These are phyloP conservation scores for Tuber indicum DNA, from an alignment of 495 filamentous ascomycete genomes.

Conservation along the genomic window DNA sequence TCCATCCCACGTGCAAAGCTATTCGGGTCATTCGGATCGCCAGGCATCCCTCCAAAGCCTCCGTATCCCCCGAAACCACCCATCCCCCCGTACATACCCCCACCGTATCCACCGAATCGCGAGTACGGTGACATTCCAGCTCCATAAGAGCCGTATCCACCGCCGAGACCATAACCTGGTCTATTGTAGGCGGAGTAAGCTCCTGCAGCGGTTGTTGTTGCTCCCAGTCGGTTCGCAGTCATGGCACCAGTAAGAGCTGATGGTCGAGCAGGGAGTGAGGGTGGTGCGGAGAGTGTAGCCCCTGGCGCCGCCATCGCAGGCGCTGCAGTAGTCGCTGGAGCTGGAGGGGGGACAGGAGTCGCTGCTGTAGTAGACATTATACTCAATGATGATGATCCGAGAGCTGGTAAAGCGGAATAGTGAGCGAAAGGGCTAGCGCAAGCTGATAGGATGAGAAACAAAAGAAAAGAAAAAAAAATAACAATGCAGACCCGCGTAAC, in stretches of 20 bases:
- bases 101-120: constrained; percentile 57
- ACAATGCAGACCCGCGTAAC: constrained; percentile 21
- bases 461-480: not conserved
- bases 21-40: constrained; percentile 83
- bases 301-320: constrained; percentile 46
- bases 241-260: constrained; percentile 68
- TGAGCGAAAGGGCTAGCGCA: not conserved
- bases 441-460: not conserved
- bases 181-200: constrained; percentile 62
- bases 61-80: constrained; percentile 54
- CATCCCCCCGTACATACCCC: constrained; percentile 52
- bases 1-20: constrained; percentile 85
- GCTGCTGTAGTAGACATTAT: constrained; percentile 45
- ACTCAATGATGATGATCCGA: constrained; percentile 5
- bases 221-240: constrained; percentile 54
- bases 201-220: constrained; percentile 47
- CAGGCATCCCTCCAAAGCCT: constrained; percentile 54
- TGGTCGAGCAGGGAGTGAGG: constrained; percentile 74
- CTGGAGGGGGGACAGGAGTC: constrained; percentile 43
- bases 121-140: constrained; percentile 46
- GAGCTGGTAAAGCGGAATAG: constrained; percentile 7
- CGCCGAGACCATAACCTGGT: constrained; percentile 37
- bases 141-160: constrained; percentile 48
- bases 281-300: constrained; percentile 50
- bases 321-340: constrained; percentile 45